Conservation (phyloP, 768 basidiomycete species). For the Phaeotremella skinneri region DNA sequence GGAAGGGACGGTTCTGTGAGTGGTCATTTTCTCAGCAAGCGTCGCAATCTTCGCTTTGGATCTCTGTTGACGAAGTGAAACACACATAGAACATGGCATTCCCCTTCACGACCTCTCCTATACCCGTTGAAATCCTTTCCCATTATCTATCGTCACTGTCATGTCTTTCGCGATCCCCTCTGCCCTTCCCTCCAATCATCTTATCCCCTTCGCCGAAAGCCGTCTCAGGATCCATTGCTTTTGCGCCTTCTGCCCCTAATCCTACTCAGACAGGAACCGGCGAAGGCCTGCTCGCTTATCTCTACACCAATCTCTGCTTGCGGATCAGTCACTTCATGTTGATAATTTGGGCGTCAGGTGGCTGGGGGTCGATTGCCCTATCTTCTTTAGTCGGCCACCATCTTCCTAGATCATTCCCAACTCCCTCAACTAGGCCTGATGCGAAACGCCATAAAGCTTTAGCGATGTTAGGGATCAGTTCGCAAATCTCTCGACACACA, state of each 20-base stretch:
- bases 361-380: constrained; percentile 45
- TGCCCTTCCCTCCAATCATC: constrained; percentile 40
- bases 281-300: constrained; percentile 43
- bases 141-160: constrained; percentile 33
- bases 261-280: constrained; percentile 27
- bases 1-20: constrained; percentile 39
- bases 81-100: constrained; percentile 26
- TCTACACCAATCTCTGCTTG: constrained; percentile 36
- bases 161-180: constrained; percentile 35
- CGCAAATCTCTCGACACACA: constrained; percentile 67
- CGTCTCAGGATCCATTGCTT: constrained; percentile 56
- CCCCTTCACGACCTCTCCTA: constrained; percentile 30
- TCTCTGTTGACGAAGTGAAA: not conserved
- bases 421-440: constrained; percentile 13
- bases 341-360: constrained; percentile 40
- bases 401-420: constrained; percentile 36
- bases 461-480: constrained; percentile 56
- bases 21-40: not conserved
- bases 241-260: constrained; percentile 43
- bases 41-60: not conserved
- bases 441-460: constrained; percentile 20
- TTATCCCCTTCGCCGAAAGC: constrained; percentile 39
- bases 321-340: constrained; percentile 41
- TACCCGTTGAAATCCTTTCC: constrained; percentile 30
- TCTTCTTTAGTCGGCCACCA: constrained; percentile 37